These are phyloP conservation scores for Bryopsis sp. DNA, from an alignment of 139 green algal genomes.

Conservation along the genomic window DNA sequence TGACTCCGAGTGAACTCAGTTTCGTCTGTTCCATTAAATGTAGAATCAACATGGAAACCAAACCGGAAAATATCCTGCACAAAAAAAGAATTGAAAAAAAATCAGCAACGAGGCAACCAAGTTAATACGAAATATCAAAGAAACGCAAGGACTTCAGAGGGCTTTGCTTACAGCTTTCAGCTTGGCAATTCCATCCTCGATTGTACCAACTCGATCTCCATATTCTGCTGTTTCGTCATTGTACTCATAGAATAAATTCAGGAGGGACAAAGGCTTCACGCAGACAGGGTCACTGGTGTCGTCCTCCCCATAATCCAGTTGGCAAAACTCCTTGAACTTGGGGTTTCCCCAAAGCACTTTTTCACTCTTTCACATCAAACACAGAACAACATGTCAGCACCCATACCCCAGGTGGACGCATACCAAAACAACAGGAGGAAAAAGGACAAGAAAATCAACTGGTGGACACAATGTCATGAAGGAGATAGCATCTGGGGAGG, in stretches of 20 bases:
- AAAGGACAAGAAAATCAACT: no score
- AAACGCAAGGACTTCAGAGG: no score
- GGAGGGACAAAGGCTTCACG: background rate
- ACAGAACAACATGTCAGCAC: background rate
- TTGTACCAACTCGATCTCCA: background rate
- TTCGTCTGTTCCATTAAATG: background rate
- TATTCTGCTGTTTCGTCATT: background rate
- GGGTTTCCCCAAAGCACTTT: constrained; percentile 12
- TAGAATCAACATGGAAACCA: background rate
- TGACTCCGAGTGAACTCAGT: background rate
- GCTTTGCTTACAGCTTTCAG: background rate
- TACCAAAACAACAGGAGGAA: no score
- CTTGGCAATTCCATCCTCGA: background rate
- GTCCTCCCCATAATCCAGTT: constrained; percentile 8
- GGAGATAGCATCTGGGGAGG: no score
- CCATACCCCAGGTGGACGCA: background rate
- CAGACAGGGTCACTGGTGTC: background rate
- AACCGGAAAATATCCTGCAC: no score
- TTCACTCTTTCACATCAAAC: constrained; percentile 9
- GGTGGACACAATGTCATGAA: no score
- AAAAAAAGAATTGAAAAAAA: no score
- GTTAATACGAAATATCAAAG: no score
- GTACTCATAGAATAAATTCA: constrained; percentile 15
- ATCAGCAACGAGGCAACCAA: no score
- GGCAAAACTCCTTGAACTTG: constrained; percentile 14